Base-by-base conservation (phyloP, 2,329 filamentous ascomycete genomes). In the Arthrinium puccinioides region DNA sequence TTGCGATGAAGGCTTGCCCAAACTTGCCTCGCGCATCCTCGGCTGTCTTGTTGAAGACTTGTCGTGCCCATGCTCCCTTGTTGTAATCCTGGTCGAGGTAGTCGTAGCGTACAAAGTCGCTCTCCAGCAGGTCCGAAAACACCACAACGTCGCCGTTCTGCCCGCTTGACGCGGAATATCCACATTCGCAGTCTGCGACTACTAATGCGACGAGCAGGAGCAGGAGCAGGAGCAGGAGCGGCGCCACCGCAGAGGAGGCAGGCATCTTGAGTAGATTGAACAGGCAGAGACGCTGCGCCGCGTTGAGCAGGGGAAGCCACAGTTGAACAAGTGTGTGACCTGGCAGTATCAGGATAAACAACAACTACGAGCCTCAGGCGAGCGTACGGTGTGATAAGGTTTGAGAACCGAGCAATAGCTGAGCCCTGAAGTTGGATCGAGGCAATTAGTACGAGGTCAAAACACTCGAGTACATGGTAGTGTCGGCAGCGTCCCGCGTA, bases 81-180 rank as follows among this genome's bases (percentile, higher is more conserved):
- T n/a, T n/a, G 40, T 44, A 5, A 36, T 44, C 20, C 39, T 32
- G 63, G 46, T 76, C 66, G 5, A 62, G 50, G 13, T 66, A 60
- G 32, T 61, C 48, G 25, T 75, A 52, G 42, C 75, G 74, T 4
- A 78, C 62, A 52, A 89, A 89, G 60, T 89, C 79, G 15, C 81
- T 81, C 53, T 88, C 84, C 36, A 86, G 59, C 9, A 79, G 53
- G 42, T 88, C 78, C 3, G 81, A 86, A 55, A 84, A 88, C 36
- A 83, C 52, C 27, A 66, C 59, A 32, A 58, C 50, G 6, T 50
- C 40, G 4, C 53, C 46, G 20, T 61, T 59, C 31, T 60, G 52
- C n/a, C 63, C 66, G 26, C 67, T 59, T 42, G 63, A 65, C 30
- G 80, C 59, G 4, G 71, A 71, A 56, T 87, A 89, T 36, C 84